These are phyloP conservation scores for Clarireedia sp. DNA, from an alignment of 2,329 filamentous ascomycete genomes.

Conservation along the genomic window DNA sequence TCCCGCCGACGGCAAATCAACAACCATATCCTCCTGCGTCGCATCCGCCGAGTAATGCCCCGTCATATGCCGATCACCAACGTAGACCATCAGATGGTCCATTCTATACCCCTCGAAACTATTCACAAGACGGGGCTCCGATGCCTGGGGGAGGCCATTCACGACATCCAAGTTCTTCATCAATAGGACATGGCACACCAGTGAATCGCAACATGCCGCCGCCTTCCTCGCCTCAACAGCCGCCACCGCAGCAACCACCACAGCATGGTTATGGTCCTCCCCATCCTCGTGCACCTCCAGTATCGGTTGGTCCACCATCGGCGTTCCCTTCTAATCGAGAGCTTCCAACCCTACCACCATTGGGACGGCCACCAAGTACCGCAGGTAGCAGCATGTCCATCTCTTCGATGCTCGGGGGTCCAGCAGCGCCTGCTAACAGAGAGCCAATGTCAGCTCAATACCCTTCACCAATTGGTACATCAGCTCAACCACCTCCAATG, in stretches of 20 bases:
- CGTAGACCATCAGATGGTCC: conserved; percentile 29
- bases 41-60: conserved; percentile 24
- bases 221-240: conserved; percentile 41
- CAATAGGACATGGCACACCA: conserved; percentile 26
- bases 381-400: conserved; percentile 61
- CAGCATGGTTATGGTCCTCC: conserved; percentile 30
- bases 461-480: conserved; percentile 35
- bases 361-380: conserved; percentile 39
- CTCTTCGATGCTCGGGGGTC: conserved; percentile 59
- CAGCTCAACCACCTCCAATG: conserved; percentile 30
- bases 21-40: conserved; percentile 25
- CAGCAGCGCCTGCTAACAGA: conserved; percentile 38
- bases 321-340: conserved; percentile 45
- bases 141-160: conserved; percentile 24
- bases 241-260: conserved; percentile 24
- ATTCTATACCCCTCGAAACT: conserved; percentile 24
- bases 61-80: conserved; percentile 27
- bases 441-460: conserved; percentile 41
- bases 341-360: conserved; percentile 41
- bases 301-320: conserved; percentile 32
- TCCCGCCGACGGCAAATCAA: conserved; percentile 24
- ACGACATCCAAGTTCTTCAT: conserved; percentile 29
- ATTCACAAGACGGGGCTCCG: conserved; percentile 25
- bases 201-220: conserved; percentile 37
- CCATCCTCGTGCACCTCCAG: conserved; percentile 35